Evolutionary conservation across 2,329 filamentous ascomycete genomes (phyloP).

Genomic region (Biscogniauxia marginata): DNA sequence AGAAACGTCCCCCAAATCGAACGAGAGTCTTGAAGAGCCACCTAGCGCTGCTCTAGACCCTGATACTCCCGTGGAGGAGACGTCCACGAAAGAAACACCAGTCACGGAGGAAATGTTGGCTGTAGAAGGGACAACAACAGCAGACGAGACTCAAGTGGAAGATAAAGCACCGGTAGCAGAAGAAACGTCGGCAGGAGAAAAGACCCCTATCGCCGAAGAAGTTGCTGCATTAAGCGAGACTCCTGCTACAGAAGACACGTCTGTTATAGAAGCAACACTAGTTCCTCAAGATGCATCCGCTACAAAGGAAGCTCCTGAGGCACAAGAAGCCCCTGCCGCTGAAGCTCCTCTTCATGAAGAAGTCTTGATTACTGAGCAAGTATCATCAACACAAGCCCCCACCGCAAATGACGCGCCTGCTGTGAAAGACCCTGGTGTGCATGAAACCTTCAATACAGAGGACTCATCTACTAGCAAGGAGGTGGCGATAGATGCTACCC

Average conservation of each 20-base stretch:
- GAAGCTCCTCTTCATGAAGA: not conserved
- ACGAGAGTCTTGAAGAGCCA: not conserved
- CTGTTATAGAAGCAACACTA: not conserved
- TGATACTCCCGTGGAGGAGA: conserved; percentile 8
- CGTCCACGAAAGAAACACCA: not conserved
- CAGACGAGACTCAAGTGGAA: not conserved
- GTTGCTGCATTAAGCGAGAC: not conserved
- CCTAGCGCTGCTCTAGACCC: conserved; percentile 3
- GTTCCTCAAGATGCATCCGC: not conserved
- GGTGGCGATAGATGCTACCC: not conserved
- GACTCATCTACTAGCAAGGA: no score
- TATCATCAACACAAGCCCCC: not conserved
- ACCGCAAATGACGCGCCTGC: not conserved
- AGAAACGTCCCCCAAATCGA: not conserved
- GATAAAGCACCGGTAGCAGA: not conserved
- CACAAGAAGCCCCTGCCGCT: conserved; percentile 4
- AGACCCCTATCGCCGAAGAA: not conserved
- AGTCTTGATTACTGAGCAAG: not conserved
- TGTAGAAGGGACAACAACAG: not conserved
- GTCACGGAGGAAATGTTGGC: not conserved
- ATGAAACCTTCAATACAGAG: not conserved
- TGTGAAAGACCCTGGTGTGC: not conserved
- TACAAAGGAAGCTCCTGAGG: conserved; percentile 4
- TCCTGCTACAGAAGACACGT: not conserved
- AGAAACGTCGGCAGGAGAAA: not conserved